Base-by-base conservation (phyloP, 2,329 filamentous ascomycete genomes). In the Xylaria sp. region DNA sequence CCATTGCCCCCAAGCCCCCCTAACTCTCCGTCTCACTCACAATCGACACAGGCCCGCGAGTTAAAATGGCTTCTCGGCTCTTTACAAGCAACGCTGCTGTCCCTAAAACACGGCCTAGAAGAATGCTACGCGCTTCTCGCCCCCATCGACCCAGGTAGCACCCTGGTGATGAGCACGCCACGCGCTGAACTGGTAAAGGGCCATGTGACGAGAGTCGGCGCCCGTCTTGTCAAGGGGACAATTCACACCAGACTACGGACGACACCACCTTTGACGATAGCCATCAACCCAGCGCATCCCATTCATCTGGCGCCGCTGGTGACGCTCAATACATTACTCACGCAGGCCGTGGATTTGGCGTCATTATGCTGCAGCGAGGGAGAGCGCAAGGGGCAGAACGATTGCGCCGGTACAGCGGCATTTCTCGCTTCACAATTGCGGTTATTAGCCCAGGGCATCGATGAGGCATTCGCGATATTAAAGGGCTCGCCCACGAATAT, bases 171-270 rank as follows among this genome's bases (percentile, higher is more conserved):
- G 73, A 96, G 92, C 70, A 97, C 94, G 15, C 88, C 92, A 65
- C 89, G 94, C 65, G 95, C 93, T 65, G 96, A 99, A 83, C 90
- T 88, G 74, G 90, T 98, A 71, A 99, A 99, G 81, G 96, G 96
- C 20, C 93, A 94, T 75, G 89, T 98, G 69, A 98, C 95, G 0
- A 89, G 96, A 63, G 89, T 97, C 44, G 96, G 96, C 48, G 93
- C 93, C n/a, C 90, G 92, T 61, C 91, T 99, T 72, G 91, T 97
- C 72, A 97, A 97, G 80, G 95, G 94, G 73, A 91, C 92, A 70
- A 87, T 97, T 70, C 89, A 92, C 77, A 87, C 98, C 44, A 91
- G 92, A 62, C 87, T 97, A 13, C 87, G 89, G 70, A 94, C 91
- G 65, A 85, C 93, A 52, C 85, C 88, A 0, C 76, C 82, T 6